Conservation (phyloP, 2,329 filamentous ascomycete genomes). For the Hypoxylon sp. region DNA sequence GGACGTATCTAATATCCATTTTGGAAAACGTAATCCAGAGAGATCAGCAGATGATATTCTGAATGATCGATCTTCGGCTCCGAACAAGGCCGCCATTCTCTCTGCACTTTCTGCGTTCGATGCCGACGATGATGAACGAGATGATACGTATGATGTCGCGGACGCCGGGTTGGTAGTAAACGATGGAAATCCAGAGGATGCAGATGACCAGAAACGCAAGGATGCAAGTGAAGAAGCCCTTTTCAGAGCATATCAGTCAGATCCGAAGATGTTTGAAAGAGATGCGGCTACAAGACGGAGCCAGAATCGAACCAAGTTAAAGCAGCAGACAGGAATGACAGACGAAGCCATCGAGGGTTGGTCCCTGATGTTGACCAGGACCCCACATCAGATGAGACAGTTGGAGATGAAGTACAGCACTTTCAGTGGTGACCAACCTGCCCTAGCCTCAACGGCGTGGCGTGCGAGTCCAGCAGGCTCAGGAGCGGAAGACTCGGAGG, state of each 20-base stretch:
- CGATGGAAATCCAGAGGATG: conserved; percentile 70
- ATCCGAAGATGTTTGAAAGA: conserved; percentile 77
- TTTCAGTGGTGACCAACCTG: conserved; percentile 76
- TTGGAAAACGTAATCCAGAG: conserved; percentile 78
- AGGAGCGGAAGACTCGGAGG: conserved; percentile 70
- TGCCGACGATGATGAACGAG: conserved; percentile 93
- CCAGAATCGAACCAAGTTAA: conserved; percentile 73
- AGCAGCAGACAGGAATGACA: conserved; percentile 86
- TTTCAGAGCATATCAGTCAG: conserved; percentile 78
- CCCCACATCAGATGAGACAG: conserved; percentile 76
- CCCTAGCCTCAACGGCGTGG: conserved; percentile 78
- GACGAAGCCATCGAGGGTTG: conserved; percentile 96
- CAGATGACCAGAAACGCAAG: conserved; percentile 59
- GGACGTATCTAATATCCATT: conserved; percentile 78
- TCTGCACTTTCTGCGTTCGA: conserved; percentile 92
- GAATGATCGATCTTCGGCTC: conserved; percentile 73
- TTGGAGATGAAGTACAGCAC: conserved; percentile 79
- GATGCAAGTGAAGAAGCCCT: conserved; percentile 78
- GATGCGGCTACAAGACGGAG: conserved; percentile 79
- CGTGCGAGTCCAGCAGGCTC: conserved; percentile 66
- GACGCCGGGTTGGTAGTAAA: conserved; percentile 94
- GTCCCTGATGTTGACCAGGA: conserved; percentile 86
- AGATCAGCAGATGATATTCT: conserved; percentile 81
- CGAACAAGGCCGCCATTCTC: conserved; percentile 87
- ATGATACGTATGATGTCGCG: conserved; percentile 94